phyloP scores from a whole-genome alignment of 805 yeast species.

The Myxozyma geophila region DNA sequence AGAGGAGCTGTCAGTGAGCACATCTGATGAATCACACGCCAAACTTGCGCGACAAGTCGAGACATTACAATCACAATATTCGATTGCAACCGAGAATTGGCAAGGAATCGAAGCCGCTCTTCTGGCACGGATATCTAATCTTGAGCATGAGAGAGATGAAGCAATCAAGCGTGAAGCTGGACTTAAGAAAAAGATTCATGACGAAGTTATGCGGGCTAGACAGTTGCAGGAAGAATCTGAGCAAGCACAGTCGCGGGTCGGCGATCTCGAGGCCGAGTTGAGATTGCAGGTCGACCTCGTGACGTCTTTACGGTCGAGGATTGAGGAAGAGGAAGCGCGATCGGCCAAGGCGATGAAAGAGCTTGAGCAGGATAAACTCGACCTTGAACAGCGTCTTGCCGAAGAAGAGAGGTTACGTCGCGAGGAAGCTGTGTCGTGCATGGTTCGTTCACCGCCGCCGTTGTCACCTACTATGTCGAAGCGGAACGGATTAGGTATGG shows the following conservation, averaged over 20 bases:
- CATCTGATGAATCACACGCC: slow-evolving; percentile 44
- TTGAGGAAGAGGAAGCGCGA: slow-evolving; percentile 29
- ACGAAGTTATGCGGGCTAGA: background rate
- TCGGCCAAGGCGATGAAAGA: slow-evolving; percentile 28
- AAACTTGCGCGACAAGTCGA: slow-evolving; percentile 53
- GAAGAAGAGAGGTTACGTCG: slow-evolving; percentile 36
- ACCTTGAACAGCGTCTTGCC: slow-evolving; percentile 31
- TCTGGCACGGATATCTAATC: slow-evolving; percentile 51
- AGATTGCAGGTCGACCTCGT: slow-evolving; percentile 27
- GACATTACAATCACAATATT: slow-evolving; percentile 68
- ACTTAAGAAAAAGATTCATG: slow-evolving; percentile 26
- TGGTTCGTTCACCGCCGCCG: slow-evolving; percentile 21
- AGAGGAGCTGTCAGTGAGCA: slow-evolving; percentile 52
- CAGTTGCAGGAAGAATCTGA: slow-evolving; percentile 25
- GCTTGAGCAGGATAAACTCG: slow-evolving; percentile 38
- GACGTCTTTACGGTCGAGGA: slow-evolving; percentile 23
- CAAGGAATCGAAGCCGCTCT: slow-evolving; percentile 73
- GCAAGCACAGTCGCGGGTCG: slow-evolving; percentile 8
- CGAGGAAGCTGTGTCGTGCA: slow-evolving; percentile 19
- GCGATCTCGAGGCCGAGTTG: slow-evolving; percentile 32
- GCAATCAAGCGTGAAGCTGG: slow-evolving; percentile 43
- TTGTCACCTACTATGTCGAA: slow-evolving; percentile 26
- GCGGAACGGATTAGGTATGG: slow-evolving; percentile 15
- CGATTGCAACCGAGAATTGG: slow-evolving; percentile 82
- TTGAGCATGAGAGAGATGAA: slow-evolving; percentile 54